Evolutionary conservation across 2,329 filamentous ascomycete species (phyloP), one percentile per base, ranked within the genome.

Genomic region (Juglanconis sp.): DNA sequence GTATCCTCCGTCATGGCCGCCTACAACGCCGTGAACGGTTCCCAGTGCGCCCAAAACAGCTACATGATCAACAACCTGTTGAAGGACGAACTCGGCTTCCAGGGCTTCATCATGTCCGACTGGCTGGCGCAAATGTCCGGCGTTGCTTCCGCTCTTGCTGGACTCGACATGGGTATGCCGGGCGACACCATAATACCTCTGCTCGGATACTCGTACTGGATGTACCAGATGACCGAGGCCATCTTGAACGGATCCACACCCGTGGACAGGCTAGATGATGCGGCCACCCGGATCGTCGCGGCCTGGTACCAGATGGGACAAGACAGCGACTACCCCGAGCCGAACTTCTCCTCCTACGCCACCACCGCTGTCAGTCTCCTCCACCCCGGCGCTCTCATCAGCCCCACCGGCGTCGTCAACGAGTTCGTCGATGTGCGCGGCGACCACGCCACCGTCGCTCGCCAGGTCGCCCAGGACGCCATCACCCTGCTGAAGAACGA

Each of bases 31-130:
- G 68, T 92, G 73, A 96, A 96, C 77, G 91, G 91, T 73, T 91
- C 86, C 7, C 92, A 92, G 66, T 82, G 75, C 24, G 95, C 91
- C 74, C 89, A 94, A 68, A 95, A 95, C 77, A 89, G 87, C 35
- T 87, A 89, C 68, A 74, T 89, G 9, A 76, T 92, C 65, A 95
- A 95, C 70, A 85, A 87, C 49, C 75, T 95, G 2, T 79, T 95
- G 66, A 95, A 95, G 76, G 82, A 83, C 34, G 90, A 95, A 73
- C 79, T 94, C 1, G 90, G 89, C 47, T 94, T 94, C 76, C 89
- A 92, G 66, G 90, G 90, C 0, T 91, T 91, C 67, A 82, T 94
- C 60, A 86, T 91, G 83, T 86, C 82, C n/a, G 91, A 96, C 71
- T 95, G 90, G 89, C 76, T 91, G 17, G 89, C 89, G 3, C 90